Base-by-base conservation (phyloP, 2,329 filamentous ascomycete genomes). In the Fusarium sp. region DNA sequence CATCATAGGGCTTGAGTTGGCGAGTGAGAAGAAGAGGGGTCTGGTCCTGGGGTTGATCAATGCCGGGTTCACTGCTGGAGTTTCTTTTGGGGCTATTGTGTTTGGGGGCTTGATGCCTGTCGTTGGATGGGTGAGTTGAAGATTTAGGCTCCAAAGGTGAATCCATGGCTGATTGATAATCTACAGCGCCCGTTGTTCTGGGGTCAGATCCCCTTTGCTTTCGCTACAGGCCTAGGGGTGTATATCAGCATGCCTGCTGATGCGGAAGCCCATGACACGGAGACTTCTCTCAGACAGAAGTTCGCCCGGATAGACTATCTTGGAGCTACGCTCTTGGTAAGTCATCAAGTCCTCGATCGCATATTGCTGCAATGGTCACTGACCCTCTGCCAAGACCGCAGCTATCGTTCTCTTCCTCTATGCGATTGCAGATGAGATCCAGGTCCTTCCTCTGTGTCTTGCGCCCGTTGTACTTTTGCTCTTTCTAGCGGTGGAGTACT, bases 11-110 rank as follows among this genome's bases (percentile, higher is more conserved):
- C 81, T 95, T n/a, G 88, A 94, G 71, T 77, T 95, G 59, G 84
- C 88, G 0, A 85, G 82, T 19, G 84, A 86, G 58, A 86, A 85
- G 61, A 81, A 85, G 5, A 81, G 92, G 53, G 92, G 92, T 0
- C 63, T 95, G 17, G 90, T 87, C 52, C 84, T 96, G 58, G 92
- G 91, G 1, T 74, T 92, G 36, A 80, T 91, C 17, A 95, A 94
- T 67, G 82, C 88, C 0, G 86, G 87, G 1, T 89, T 90, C 71
- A 93, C 90, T 0, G 77, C 85, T 11, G 91, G 90, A 4, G 81
- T 93, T 5, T 87, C 89, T 0, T 80, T 90, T 1, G 90, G 90
- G 2, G 90, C 88, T 1, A 85, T 92, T 7, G 79, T 91, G 23
- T 89, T 86, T 14, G 90, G 90, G 5, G 85, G 85, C 0, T 69